Base-by-base conservation (phyloP, 352 stramenopile species). In the Pythium apleroticum region DNA sequence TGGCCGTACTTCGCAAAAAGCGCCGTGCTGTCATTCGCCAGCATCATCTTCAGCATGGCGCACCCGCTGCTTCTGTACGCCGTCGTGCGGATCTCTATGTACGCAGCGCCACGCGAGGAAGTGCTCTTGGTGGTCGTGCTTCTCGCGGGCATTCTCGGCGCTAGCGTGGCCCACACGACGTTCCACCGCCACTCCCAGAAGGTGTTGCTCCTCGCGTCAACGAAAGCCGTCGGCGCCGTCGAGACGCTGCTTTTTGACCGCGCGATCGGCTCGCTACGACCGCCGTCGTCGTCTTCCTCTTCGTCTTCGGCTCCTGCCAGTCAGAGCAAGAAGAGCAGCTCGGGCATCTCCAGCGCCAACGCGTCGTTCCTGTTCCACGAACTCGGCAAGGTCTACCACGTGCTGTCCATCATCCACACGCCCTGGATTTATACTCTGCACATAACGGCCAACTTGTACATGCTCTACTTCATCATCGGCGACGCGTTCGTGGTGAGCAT, bases 351-450 rank as follows among this genome's bases (percentile, higher is more conserved):
- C 4, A 63, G 53, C 19, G 9, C 63, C 7, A 53, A 63, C 28
- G 54, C 57, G 31, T 71, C 65, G 58, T 62, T 66, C 35, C 24
- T 72, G 12, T 63, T 72, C 52, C 59, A 72, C 28, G 65, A 72
- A 43, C 46, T 72, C 17, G 54, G 39, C 31, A 72, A 66, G 46
- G 54, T 72, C 35, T 62, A 72, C 53, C 49, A 72, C 41, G 57
- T 60, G 58, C 48, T 72, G 8, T 39, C 65, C 35, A 57, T 67
- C 37, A 41, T 63, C 35, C 65, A 71, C 45, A 49, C 37, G 33
- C 65, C 58, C 25, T 71, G 65, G 65, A 43, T 60, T 1, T 63
- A 63, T 30, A 35, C 41, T 6, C 20, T 66, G 17, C 52, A 60
- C 30, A 17, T 71, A 30, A 39, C 57, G 0, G 65, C 48, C 25